Evolutionary conservation across 805 yeast species (phyloP), one percentile per base, ranked within the genome.

Genomic region (Candida pini): DNA sequence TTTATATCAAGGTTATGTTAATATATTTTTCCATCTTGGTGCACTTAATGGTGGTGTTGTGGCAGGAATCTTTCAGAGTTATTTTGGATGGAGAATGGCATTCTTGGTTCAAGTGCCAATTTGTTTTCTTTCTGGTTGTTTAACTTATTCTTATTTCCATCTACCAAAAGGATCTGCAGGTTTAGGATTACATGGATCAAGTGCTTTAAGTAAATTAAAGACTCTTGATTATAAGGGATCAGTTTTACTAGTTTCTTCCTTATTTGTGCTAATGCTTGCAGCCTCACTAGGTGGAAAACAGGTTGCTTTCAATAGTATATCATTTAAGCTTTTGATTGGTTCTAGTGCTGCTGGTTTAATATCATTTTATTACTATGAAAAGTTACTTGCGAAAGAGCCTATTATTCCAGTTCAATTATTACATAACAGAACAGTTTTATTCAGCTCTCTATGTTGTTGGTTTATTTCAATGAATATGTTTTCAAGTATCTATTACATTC

Each of bases 1-100:
- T 2, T 56, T 84, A 20, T 85, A 75, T 56, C 96, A 88, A 53
- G 96, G 96, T 0, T 54, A 83, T 33, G 82, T 82, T 23, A 87
- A 87, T 54, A 65, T 87, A 14, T 76, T 76, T 27, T 88, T 72
- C 51, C 90, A 88, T 10, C 52, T 77, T 14, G 96, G 96, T 4
- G 79, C 86, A 2, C 79, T 82, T 1, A 54, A 71, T 30, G 94
- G 94, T 12, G 89, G 88, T 2, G 53, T 73, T 4, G 49, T 76
- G 27, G 83, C 81, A 19, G 87, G 88, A 2, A 43, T 69, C 16
- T 58, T 79, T 33, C 69, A 79, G 21, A 60, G 62, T 7, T 53
- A 47, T 28, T 56, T 66, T 28, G 84, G 85, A 10, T 84, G 94
- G 95, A 64, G 88, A 52, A 64, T 63, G 59, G 76, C 80, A 2